phyloP scores from a whole-genome alignment of 352 stramenopile species.

The Elongisporangium anandrum region DNA sequence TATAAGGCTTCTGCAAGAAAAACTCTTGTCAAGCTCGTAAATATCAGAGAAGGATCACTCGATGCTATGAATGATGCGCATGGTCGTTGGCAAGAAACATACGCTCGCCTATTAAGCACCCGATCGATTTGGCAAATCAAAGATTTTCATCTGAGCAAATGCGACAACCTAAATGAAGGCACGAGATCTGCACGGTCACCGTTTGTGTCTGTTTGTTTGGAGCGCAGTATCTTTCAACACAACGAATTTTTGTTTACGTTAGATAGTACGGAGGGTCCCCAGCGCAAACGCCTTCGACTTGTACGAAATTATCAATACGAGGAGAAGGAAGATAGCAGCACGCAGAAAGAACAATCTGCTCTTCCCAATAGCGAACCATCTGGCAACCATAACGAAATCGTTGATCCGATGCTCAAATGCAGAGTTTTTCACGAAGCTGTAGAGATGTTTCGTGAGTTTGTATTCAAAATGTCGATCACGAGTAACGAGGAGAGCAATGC shows the following conservation, averaged over 20 bases:
- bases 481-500: not conserved
- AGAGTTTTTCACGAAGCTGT: constrained; percentile 57
- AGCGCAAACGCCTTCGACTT: constrained; percentile 47
- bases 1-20: constrained; percentile 23
- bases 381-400: not conserved
- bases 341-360: not conserved
- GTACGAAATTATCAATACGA: constrained; percentile 29
- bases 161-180: not conserved
- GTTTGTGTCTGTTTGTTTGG: not conserved
- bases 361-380: not conserved
- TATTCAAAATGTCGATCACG: constrained; percentile 10
- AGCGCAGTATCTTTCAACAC: constrained; percentile 47
- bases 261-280: constrained; percentile 45
- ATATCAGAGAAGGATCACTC: constrained; percentile 24
- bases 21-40: constrained; percentile 33
- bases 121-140: constrained; percentile 41
- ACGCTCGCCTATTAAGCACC: constrained; percentile 27
- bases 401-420: constrained; percentile 18
- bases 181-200: not conserved
- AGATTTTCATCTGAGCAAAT: too few relatives aligned
- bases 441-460: constrained; percentile 35
- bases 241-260: constrained; percentile 30
- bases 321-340: not conserved
- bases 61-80: constrained; percentile 35
- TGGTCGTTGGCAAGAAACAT: constrained; percentile 25